Percentiles rank a stretch among this genome's conserved stretches.
Conservation (phyloP, 129 eudicot genomes). For the Mikania micrantha region DNA sequence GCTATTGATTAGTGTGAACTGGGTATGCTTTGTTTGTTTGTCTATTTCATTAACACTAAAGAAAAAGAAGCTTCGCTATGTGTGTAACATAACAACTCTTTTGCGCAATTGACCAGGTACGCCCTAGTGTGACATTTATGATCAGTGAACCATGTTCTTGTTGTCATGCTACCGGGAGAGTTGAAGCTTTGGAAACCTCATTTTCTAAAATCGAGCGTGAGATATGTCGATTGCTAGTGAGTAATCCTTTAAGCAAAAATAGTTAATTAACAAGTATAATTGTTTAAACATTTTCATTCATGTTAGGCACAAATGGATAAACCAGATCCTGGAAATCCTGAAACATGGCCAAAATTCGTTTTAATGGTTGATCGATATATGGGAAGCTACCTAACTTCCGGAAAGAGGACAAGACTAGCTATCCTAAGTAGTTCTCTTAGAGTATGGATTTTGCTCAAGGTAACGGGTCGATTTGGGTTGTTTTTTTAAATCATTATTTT, state of each 20-base stretch:
- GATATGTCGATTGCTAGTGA: conserved; percentile 83
- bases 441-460: conserved; percentile 93
- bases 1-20: too few relatives aligned
- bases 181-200: conserved; percentile 94
- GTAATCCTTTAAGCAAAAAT: conserved; percentile 16
- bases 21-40: too few relatives aligned
- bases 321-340: conserved; percentile 78
- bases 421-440: conserved; percentile 80
- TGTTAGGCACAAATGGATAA: conserved; percentile 60
- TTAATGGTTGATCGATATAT: conserved; percentile 71
- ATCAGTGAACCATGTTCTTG: conserved; percentile 89
- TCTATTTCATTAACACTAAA: too few relatives aligned
- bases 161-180: conserved; percentile 97
- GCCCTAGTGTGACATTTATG: conserved; percentile 94
- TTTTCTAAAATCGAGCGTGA: conserved; percentile 91
- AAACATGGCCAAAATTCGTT: conserved; percentile 81
- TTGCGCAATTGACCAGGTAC: conserved; percentile 50
- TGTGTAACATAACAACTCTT: not conserved
- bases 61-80: not conserved
- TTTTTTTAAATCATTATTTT: not conserved
- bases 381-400: conserved; percentile 84
- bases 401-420: conserved; percentile 74
- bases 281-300: conserved; percentile 6
- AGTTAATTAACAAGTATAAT: not conserved
- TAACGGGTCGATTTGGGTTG: conserved; percentile 8